phyloP scores from a whole-genome alignment of 2,329 filamentous ascomycete species.

The Drechmeria coniospora region DNA sequence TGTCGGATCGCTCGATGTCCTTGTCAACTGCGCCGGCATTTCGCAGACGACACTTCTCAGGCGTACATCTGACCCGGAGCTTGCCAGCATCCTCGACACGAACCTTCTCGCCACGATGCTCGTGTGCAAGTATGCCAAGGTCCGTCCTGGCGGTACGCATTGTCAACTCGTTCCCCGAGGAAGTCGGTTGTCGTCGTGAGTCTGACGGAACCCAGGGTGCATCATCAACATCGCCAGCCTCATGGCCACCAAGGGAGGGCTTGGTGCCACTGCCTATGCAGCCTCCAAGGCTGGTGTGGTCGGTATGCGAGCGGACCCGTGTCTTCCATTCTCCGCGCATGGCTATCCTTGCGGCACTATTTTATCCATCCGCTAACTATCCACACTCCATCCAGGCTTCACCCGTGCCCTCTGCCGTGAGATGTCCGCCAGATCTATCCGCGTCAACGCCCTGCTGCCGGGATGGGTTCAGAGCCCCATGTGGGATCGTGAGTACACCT shows the following conservation, averaged over 20 bases:
- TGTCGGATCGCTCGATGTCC: conserved; percentile 32
- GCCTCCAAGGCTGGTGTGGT: conserved; percentile 70
- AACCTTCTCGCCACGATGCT: conserved; percentile 56
- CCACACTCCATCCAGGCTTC: conserved; percentile 32
- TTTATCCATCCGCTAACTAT: conserved; percentile 2
- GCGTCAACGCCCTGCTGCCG: conserved; percentile 68
- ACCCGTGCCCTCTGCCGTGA: conserved; percentile 53
- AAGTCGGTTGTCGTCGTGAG: neutral
- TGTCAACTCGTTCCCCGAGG: neutral
- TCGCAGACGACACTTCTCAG: conserved; percentile 50
- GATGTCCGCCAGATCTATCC: conserved; percentile 43
- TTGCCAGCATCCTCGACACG: conserved; percentile 46
- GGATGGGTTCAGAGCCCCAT: conserved; percentile 75
- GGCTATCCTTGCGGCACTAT: neutral
- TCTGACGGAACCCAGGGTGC: conserved; percentile 28
- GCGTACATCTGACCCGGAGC: conserved; percentile 29
- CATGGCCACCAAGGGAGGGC: conserved; percentile 52
- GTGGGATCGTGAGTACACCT: conserved; percentile 45
- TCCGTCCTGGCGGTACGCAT: conserved; percentile 16
- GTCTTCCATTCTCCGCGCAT: conserved; percentile 2
- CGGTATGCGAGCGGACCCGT: conserved; percentile 27
- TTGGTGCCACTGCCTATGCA: conserved; percentile 58
- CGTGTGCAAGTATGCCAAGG: conserved; percentile 35
- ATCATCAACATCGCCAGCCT: conserved; percentile 76
- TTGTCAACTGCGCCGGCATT: conserved; percentile 71